Evolutionary conservation across 2,329 filamentous ascomycete species (phyloP).

Genomic region (Colletotrichum lupini): DNA sequence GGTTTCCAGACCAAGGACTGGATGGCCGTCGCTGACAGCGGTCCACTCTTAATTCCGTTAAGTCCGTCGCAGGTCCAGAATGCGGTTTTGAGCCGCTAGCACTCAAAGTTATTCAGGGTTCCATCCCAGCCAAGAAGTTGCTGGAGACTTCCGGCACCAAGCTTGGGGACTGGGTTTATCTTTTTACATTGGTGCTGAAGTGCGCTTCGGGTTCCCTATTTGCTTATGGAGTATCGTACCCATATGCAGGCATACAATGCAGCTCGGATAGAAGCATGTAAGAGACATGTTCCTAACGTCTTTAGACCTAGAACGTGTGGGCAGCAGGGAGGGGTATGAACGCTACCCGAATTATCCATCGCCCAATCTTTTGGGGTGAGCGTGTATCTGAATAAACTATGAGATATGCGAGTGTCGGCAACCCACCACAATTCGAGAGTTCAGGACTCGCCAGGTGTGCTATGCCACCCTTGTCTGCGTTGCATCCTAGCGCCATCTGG

Average conservation of each 20-base stretch:
- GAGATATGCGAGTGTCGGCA: not conserved
- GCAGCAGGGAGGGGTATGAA: not conserved
- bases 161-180: not conserved
- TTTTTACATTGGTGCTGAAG: not conserved
- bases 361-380: not conserved
- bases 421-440: not conserved
- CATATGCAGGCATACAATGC: not conserved
- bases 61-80: slow-evolving; percentile 28
- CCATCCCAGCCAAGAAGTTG: slow-evolving; percentile 4
- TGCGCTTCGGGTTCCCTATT: too few relatives aligned
- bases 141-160: not conserved
- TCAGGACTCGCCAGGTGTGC: not conserved
- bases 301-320: not conserved
- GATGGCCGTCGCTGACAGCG: not conserved
- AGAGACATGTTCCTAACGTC: not conserved
- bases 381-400: not conserved
- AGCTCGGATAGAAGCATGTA: not conserved
- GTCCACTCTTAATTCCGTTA: slow-evolving; percentile 27
- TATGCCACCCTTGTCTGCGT: not conserved
- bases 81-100: not conserved
- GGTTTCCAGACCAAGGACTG: not conserved
- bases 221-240: too few relatives aligned
- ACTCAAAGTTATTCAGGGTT: slow-evolving; percentile 12
- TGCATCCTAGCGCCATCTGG: not conserved
- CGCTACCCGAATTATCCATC: not conserved